These are phyloP conservation scores for Thalassiosira ordinaria DNA, from an alignment of 352 stramenopile species.

Conservation along the genomic window DNA sequence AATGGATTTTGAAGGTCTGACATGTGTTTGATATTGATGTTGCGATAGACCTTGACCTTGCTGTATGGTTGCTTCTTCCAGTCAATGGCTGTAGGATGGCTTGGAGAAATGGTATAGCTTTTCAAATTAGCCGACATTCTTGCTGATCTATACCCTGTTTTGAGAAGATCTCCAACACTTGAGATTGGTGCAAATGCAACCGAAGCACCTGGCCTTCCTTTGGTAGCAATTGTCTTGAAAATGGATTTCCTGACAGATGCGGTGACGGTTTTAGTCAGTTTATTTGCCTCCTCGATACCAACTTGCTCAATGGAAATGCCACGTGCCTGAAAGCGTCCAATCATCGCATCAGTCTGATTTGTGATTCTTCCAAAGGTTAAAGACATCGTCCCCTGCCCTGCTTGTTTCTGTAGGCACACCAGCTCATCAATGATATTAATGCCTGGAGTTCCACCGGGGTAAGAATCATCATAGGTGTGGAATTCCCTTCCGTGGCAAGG, in stretches of 20 bases:
- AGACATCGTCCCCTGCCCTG: conserved; percentile 42
- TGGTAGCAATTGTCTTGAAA: conserved; percentile 55
- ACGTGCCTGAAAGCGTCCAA: conserved; percentile 43
- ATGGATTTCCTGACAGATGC: conserved; percentile 59
- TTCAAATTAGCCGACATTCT: not conserved
- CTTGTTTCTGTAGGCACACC: conserved; percentile 22
- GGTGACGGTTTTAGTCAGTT: conserved; percentile 56
- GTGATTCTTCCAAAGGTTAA: conserved; percentile 73
- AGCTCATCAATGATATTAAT: conserved; percentile 46
- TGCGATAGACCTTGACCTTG: conserved; percentile 56
- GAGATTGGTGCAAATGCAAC: not conserved
- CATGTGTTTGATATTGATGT: conserved; percentile 45
- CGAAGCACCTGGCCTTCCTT: conserved; percentile 28
- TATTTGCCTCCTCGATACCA: conserved; percentile 57
- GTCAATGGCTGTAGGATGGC: conserved; percentile 25
- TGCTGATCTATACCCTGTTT: not conserved
- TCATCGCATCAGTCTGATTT: conserved; percentile 60
- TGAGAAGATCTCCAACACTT: not conserved
- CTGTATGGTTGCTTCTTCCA: conserved; percentile 39
- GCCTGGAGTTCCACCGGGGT: conserved; percentile 43
- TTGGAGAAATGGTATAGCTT: not conserved
- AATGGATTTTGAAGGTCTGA: conserved; percentile 51
- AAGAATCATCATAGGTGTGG: conserved; percentile 28
- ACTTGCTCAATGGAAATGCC: conserved; percentile 41
- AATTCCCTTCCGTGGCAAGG: conserved; percentile 72